Conservation (phyloP, 768 basidiomycete genomes). For the Rhodotorula graminis region DNA sequence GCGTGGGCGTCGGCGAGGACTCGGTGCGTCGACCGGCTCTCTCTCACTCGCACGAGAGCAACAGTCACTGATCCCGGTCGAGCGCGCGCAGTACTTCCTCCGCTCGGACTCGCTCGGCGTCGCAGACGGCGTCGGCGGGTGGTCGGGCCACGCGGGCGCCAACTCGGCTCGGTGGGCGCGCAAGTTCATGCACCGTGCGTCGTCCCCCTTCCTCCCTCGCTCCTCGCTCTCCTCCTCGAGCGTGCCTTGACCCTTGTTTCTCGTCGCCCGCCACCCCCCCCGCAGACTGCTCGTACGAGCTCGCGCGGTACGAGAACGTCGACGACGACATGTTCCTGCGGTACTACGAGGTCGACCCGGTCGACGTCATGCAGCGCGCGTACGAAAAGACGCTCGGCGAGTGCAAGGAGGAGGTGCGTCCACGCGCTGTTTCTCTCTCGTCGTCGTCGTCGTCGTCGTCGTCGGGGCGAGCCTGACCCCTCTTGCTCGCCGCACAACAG, state of each 20-base stretch:
- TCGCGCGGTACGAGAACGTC: slow-evolving; percentile 52
- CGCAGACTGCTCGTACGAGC: slow-evolving; percentile 38
- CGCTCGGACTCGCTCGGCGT: slow-evolving; percentile 75
- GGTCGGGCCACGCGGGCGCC: slow-evolving; percentile 56
- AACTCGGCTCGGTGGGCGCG: slow-evolving; percentile 55
- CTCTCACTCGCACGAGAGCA: too few species aligned
- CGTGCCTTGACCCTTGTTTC: not conserved
- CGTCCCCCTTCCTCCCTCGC: not conserved
- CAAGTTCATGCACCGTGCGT: slow-evolving; percentile 66
- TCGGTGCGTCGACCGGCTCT: slow-evolving; percentile 48
- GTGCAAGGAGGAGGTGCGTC: slow-evolving; percentile 46
- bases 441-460: too few species aligned
- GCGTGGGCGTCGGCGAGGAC: slow-evolving; percentile 71
- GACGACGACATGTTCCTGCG: slow-evolving; percentile 67
- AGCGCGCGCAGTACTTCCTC: slow-evolving; percentile 47
- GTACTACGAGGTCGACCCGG: slow-evolving; percentile 46
- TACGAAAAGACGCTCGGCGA: slow-evolving; percentile 52
- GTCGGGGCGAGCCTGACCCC: not conserved
- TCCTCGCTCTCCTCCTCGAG: not conserved
- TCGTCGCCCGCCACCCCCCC: not conserved
- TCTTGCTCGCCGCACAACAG: slow-evolving; percentile 37
- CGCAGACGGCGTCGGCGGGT: slow-evolving; percentile 92
- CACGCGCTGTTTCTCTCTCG: too few species aligned
- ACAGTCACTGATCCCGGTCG: too few species aligned
- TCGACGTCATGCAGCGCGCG: slow-evolving; percentile 51